These are phyloP conservation scores for Chrysoporthe deuterocubensis DNA, from an alignment of 2,329 filamentous ascomycete genomes.

Conservation along the genomic window DNA sequence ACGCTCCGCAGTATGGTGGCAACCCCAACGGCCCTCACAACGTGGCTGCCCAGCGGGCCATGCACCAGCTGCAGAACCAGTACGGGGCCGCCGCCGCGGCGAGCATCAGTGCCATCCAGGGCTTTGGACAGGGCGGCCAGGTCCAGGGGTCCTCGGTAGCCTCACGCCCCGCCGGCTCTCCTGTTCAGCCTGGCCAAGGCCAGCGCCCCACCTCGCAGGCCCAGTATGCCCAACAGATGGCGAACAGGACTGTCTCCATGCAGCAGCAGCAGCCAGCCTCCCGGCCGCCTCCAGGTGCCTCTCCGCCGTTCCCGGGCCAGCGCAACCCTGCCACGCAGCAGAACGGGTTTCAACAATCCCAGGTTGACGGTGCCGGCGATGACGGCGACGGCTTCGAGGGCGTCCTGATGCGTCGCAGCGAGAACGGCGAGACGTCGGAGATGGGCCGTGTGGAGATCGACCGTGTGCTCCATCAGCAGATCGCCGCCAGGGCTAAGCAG, in stretches of 20 bases:
- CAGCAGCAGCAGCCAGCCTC: slow-evolving; percentile 34
- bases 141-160: slow-evolving; percentile 36
- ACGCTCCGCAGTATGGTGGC: slow-evolving; percentile 31
- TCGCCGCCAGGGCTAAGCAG: slow-evolving; percentile 66
- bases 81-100: slow-evolving; percentile 68
- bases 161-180: slow-evolving; percentile 30
- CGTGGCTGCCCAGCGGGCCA: slow-evolving; percentile 58
- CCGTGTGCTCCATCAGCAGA: slow-evolving; percentile 68
- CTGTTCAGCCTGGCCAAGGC: slow-evolving; percentile 30
- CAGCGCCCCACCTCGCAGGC: slow-evolving; percentile 27
- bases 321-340: slow-evolving; percentile 40
- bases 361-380: slow-evolving; percentile 77
- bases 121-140: slow-evolving; percentile 41
- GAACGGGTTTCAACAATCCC: slow-evolving; percentile 50
- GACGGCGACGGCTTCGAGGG: slow-evolving; percentile 60
- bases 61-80: slow-evolving; percentile 59
- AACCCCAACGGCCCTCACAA: slow-evolving; percentile 11
- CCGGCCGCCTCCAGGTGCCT: neutral
- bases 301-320: neutral
- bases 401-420: slow-evolving; percentile 61
- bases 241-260: slow-evolving; percentile 36
- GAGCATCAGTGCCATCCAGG: slow-evolving; percentile 67
- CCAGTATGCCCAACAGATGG: slow-evolving; percentile 41
- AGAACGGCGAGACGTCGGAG: slow-evolving; percentile 57
- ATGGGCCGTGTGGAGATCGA: slow-evolving; percentile 69